These are phyloP conservation scores for Xenosphaeropsis pyriputrescens DNA, from an alignment of 2,329 filamentous ascomycete genomes.

Conservation along the genomic window DNA sequence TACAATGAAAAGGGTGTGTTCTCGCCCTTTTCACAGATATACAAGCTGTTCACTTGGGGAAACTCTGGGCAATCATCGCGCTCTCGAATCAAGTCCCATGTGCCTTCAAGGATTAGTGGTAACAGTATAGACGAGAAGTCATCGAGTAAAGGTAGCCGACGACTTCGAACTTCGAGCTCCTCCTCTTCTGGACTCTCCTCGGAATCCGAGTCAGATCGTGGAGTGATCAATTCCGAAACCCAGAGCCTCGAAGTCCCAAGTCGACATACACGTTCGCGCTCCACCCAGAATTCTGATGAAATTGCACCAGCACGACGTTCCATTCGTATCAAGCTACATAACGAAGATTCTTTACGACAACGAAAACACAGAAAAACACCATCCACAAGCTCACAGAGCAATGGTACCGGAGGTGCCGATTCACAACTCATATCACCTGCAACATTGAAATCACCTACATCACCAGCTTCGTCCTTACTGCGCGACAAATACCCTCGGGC, in stretches of 20 bases:
- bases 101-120: too few relatives aligned
- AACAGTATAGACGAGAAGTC: too few relatives aligned
- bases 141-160: too few relatives aligned
- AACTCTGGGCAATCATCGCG: too few relatives aligned
- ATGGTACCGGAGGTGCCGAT: slow-evolving; percentile 20
- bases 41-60: slow-evolving; percentile 29
- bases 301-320: slow-evolving; percentile 57
- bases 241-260: slow-evolving; percentile 7
- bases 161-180: slow-evolving; percentile 9
- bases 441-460: slow-evolving; percentile 87
- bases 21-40: slow-evolving; percentile 60
- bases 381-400: slow-evolving; percentile 26
- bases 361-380: slow-evolving; percentile 54
- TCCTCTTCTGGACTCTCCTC: slow-evolving; percentile 52
- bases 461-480: slow-evolving; percentile 50
- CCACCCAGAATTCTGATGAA: slow-evolving; percentile 44
- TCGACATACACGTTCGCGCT: slow-evolving; percentile 50
- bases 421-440: slow-evolving; percentile 47
- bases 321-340: slow-evolving; percentile 81
- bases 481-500: slow-evolving; percentile 84
- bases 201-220: slow-evolving; percentile 45
- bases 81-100: too few relatives aligned
- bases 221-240: slow-evolving; percentile 12
- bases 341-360: slow-evolving; percentile 60
- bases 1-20: slow-evolving; percentile 71